These are phyloP conservation scores for Perkinsus chesapeaki DNA, from an alignment of 169 alveolate genomes.

Conservation along the genomic window DNA sequence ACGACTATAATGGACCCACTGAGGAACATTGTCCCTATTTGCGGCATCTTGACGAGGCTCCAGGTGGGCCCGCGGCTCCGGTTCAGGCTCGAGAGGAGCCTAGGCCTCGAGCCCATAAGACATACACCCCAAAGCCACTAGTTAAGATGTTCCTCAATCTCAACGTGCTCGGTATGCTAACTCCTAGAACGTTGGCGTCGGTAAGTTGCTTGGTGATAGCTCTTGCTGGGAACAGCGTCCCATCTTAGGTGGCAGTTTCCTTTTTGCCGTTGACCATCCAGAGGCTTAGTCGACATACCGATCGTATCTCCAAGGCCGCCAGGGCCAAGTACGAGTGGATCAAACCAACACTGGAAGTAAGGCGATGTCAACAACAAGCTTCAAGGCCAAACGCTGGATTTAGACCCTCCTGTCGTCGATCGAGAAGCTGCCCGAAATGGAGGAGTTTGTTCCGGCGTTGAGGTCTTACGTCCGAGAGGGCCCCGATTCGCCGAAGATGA, in stretches of 20 bases:
- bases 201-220: background rate
- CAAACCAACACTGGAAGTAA: background rate
- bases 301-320: background rate
- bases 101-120: background rate
- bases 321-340: background rate
- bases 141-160: background rate
- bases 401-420: background rate
- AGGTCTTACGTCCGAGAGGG: background rate
- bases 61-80: too few species aligned
- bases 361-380: background rate
- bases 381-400: background rate
- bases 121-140: background rate
- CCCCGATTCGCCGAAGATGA: background rate
- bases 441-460: background rate
- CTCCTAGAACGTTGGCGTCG: background rate
- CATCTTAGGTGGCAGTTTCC: background rate
- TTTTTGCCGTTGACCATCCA: background rate
- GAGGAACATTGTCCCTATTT: background rate
- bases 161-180: background rate
- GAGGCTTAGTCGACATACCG: background rate
- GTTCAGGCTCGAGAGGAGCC: background rate
- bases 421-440: background rate
- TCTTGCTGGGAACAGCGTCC: too few species aligned
- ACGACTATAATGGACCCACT: background rate
- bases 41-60: background rate